Evolutionary conservation across 192 early-diverging fungal genomes (phyloP), one percentile per base, ranked within the genome.

Genomic region (Coemansia sp.): DNA sequence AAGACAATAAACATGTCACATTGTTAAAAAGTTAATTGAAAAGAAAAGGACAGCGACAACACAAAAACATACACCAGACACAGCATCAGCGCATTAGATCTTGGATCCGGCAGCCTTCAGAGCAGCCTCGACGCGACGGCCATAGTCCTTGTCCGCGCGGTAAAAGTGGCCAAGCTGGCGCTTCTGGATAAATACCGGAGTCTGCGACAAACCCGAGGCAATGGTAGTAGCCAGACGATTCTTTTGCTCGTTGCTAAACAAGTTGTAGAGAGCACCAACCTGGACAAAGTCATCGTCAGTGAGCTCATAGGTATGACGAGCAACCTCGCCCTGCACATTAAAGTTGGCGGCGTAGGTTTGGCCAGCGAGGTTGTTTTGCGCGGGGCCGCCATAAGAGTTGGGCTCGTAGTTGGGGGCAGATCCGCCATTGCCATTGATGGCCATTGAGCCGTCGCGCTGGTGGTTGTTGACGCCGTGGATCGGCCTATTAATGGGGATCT

Each of bases 401-500:
- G 90, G 90, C 71, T 89, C 89, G 67, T 90, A 92, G 80, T 93
- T 91, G 65, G 86, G 88, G 18, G 68, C 66, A 11, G 71, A 55
- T 53, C 85, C 84, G 53, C 86, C 84, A 52, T 87, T 86, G 68
- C 82, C 89, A 58, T 86, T 83, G 35, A 87, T 69, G 16, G 88
- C 78, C 83, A 87, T 86, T 69, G 65, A 52, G 35, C 93, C 93
- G 70, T 90, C 93, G 66, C 93, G 88, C 76, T 92, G 91, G 62
- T 93, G 85, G 80, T 91, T 85, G 68, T 88, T 85, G 38, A 73
- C 69, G 50, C 79, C 73, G 73, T 73, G 77, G 61, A 77, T 71
- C 7, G 91, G 91, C 45, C 85, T 83, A 80, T 94, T 94, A 85
- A 93, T 92, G 20, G 93, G 93, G 34, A 94, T 81, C 77, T 92